Evolutionary conservation across 2,329 filamentous ascomycete species (phyloP).

Genomic region (Torrubiella hemipterigena): DNA sequence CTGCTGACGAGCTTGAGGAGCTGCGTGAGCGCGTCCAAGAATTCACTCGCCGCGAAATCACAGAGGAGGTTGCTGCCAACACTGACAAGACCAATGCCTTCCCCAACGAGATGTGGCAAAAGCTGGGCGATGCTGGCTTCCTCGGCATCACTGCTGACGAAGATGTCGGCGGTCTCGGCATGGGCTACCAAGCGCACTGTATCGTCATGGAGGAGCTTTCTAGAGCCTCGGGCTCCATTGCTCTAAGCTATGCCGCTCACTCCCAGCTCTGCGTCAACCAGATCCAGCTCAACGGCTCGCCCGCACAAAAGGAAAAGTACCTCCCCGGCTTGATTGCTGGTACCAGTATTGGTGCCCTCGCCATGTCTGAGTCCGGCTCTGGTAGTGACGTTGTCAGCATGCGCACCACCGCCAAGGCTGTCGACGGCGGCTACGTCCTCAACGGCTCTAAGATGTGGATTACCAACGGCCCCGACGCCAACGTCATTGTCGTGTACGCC

Average conservation of each 20-base stretch:
- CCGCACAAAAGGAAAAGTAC: slow-evolving; percentile 68
- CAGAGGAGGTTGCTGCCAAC: slow-evolving; percentile 65
- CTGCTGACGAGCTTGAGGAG: slow-evolving; percentile 63
- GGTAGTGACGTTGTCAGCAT: slow-evolving; percentile 93
- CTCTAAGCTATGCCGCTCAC: slow-evolving; percentile 87
- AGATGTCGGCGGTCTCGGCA: slow-evolving; percentile 74
- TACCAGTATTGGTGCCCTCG: slow-evolving; percentile 71
- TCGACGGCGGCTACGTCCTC: slow-evolving; percentile 74
- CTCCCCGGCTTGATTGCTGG: slow-evolving; percentile 74
- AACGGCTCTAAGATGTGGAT: slow-evolving; percentile 99
- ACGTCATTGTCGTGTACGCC: slow-evolving; percentile 89
- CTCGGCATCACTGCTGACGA: slow-evolving; percentile 90
- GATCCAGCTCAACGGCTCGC: slow-evolving; percentile 74
- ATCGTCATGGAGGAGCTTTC: slow-evolving; percentile 92
- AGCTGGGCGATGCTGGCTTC: slow-evolving; percentile 82
- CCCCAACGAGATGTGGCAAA: slow-evolving; percentile 83
- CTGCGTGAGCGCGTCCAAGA: slow-evolving; percentile 77
- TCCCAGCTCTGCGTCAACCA: slow-evolving; percentile 96
- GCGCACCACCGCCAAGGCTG: slow-evolving; percentile 71
- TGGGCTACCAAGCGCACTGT: slow-evolving; percentile 96
- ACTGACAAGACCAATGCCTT: slow-evolving; percentile 87
- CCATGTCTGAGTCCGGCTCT: slow-evolving; percentile 88
- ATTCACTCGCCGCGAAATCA: slow-evolving; percentile 78
- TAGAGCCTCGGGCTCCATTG: slow-evolving; percentile 72
- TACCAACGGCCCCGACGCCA: slow-evolving; percentile 92